These are phyloP conservation scores for Coemansia guatemalensis DNA, from an alignment of 192 early-diverging fungal genomes.

Conservation along the genomic window DNA sequence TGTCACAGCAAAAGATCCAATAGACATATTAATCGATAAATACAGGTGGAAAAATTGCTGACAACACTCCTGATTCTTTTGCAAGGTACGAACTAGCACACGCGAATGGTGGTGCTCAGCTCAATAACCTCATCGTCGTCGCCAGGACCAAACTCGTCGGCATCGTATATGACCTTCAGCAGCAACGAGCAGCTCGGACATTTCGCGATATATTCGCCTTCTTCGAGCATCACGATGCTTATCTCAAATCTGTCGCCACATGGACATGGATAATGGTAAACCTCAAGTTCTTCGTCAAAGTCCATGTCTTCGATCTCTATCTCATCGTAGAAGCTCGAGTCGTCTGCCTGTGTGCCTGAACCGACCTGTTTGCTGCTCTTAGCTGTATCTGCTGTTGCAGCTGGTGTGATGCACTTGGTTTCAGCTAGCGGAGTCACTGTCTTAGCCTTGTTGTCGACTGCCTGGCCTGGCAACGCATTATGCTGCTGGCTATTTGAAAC, in stretches of 20 bases:
- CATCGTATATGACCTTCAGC: slow-evolving; percentile 89
- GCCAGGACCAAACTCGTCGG: slow-evolving; percentile 36
- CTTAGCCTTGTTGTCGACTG: too few species aligned
- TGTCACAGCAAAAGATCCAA: too few species aligned
- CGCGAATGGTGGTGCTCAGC: slow-evolving; percentile 21
- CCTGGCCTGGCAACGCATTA: too few species aligned
- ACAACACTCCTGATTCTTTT: too few species aligned
- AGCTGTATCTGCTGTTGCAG: not conserved
- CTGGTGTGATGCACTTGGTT: not conserved
- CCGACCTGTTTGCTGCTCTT: not conserved
- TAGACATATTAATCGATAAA: too few species aligned
- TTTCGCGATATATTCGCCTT: slow-evolving; percentile 84
- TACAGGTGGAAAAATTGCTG: too few species aligned
- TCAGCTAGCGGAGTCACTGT: too few species aligned
- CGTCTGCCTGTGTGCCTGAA: not conserved
- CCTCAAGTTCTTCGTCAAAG: slow-evolving; percentile 78
- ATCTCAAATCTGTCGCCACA: slow-evolving; percentile 96
- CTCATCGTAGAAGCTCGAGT: slow-evolving; percentile 59
- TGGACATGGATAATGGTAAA: slow-evolving; percentile 93
- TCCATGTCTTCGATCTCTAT: slow-evolving; percentile 89
- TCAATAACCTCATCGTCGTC: slow-evolving; percentile 31
- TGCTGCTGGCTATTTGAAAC: too few species aligned
- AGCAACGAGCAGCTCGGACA: slow-evolving; percentile 94
- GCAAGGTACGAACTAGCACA: slow-evolving; percentile 1
- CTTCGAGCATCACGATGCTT: slow-evolving; percentile 68